Evolutionary conservation across 1,284 basidiomycete genomes (phyloP), one percentile per base, ranked within the genome.

Genomic region (Schizopora paradoxa): DNA sequence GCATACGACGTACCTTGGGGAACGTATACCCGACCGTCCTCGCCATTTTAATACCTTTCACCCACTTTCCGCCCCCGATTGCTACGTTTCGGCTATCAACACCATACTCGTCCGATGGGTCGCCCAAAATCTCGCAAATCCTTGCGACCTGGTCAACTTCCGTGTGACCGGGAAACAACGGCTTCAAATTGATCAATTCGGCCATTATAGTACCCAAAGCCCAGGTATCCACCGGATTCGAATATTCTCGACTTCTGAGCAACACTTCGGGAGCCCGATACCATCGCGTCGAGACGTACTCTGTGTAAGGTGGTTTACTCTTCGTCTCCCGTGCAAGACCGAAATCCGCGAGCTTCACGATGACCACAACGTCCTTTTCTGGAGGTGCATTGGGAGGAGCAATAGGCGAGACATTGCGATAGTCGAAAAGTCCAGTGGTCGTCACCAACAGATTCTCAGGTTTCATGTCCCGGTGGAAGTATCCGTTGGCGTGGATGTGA

Each of bases 381-480:
- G 79, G 72, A 23, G 79, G 72, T 4, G 76, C 71, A 49, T 77
- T 72, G 4, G 76, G 73, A 23, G 72, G 66, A 8, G 79, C 75
- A 31, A 71, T 53, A 14, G 82, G 79, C 16, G 78, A 82, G 28
- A 89, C 69, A 6, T 89, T 77, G n/a, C 82, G 83, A 62, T 99
- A 99, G 66, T 97, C 92, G 55, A 87, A 86, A 41, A 97, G 76
- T 19, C 96, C 96, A 7, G 92, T 97, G 2, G 96, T 99, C n/a
- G 96, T 99, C 58, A 99, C 95, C 45, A 99, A 81, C n/a, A 99
- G 82, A 59, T 99, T 99, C 64, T 99, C 96, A 22, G 96, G 96
- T 67, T 99, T 99, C 91, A 99, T 95, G 66, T 99, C 96, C 45
- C 96, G 90, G 64, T 99, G 96, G 64, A 99, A 99, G 67, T 96